phyloP scores from a whole-genome alignment of 2,329 filamentous ascomycete genomes.

The Penicillium sp. region DNA sequence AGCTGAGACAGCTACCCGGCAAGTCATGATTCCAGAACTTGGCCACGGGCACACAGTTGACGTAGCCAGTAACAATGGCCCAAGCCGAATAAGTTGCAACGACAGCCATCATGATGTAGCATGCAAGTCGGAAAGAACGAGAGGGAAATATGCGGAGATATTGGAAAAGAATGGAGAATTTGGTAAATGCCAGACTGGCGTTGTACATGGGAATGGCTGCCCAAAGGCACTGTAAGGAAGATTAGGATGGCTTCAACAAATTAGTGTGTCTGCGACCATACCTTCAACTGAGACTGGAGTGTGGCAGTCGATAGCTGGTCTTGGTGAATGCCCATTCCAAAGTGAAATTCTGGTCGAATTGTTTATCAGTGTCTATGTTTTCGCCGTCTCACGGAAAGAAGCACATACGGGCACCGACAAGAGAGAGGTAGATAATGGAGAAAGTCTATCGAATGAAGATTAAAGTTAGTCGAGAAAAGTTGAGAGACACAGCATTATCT shows the following conservation, averaged over 20 bases:
- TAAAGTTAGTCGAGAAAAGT: too few species aligned
- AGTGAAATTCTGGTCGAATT: constrained; percentile 27
- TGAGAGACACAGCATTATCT: background rate
- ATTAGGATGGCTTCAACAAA: background rate
- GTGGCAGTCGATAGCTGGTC: constrained; percentile 17
- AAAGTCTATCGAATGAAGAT: constrained; percentile 19
- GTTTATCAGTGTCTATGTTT: constrained; percentile 7
- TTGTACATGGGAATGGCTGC: constrained; percentile 38
- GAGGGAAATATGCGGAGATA: constrained; percentile 49
- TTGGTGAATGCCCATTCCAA: constrained; percentile 30
- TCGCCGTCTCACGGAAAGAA: too few species aligned
- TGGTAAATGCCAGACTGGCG: constrained; percentile 40
- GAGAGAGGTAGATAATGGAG: constrained; percentile 31
- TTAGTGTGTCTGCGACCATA: constrained; percentile 1
- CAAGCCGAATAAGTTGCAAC: constrained; percentile 34
- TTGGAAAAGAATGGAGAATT: constrained; percentile 50
- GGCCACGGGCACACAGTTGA: constrained; percentile 45
- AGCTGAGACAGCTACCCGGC: constrained; percentile 41
- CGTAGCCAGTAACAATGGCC: constrained; percentile 42
- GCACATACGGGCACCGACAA: constrained; percentile 32
- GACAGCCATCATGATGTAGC: constrained; percentile 38
- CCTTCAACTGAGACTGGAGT: constrained; percentile 31
- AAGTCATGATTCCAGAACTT: constrained; percentile 45
- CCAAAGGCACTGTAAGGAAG: constrained; percentile 30
- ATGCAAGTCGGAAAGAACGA: constrained; percentile 33